Percentiles rank a stretch among this genome's conserved stretches.
These are phyloP conservation scores for Geotrichum europaeum DNA, from an alignment of 1,139 yeast genomes.

Conservation along the genomic window DNA sequence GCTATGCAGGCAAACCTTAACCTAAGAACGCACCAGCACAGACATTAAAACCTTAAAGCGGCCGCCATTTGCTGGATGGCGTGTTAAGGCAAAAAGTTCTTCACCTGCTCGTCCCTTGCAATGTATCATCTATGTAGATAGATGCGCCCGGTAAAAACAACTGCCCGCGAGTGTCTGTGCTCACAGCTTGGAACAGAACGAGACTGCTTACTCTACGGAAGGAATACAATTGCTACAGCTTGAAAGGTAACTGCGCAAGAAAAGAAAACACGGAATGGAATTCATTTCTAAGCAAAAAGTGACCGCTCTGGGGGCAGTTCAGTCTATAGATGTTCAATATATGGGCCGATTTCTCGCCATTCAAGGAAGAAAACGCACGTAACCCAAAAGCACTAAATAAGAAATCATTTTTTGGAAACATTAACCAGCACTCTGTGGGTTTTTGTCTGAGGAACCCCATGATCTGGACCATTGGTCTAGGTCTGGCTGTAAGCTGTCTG, in stretches of 20 bases:
- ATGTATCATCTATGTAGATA: neutral
- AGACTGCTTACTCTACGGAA: neutral
- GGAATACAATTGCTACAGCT: neutral
- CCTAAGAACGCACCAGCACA: neutral
- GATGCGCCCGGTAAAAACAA: neutral
- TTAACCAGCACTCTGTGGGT: too few species aligned
- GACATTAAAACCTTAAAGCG: neutral
- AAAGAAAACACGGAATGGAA: neutral
- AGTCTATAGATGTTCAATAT: neutral
- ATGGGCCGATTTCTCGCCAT: neutral
- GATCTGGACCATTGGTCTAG: too few species aligned
- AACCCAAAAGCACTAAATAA: too few species aligned
- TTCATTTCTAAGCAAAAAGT: neutral
- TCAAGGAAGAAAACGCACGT: neutral
- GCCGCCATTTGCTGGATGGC: neutral
- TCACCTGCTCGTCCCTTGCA: neutral
- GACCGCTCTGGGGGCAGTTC: neutral
- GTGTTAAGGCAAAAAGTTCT: neutral
- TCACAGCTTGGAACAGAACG: neutral
- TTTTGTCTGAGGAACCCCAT: too few species aligned
- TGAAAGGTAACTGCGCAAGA: neutral
- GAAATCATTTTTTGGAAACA: too few species aligned
- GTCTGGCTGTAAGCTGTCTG: too few species aligned
- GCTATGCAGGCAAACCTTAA: neutral
- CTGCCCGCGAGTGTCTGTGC: neutral